phyloP scores from a whole-genome alignment of 2,329 filamentous ascomycete genomes.

The Colletotrichum tropicicola region DNA sequence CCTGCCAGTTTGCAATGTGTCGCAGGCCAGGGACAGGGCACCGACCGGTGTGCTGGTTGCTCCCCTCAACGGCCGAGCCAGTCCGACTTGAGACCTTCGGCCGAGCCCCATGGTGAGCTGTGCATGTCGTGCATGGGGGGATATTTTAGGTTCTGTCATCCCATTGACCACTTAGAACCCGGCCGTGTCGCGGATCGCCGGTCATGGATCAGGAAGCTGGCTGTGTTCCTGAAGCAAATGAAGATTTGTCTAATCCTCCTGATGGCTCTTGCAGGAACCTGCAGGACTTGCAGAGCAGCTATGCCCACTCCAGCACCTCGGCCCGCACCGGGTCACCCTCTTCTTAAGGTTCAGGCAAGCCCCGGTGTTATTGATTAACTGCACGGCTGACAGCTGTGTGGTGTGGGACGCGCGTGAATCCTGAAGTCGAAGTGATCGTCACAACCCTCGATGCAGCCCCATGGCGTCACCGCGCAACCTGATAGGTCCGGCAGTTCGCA shows the following conservation, averaged over 20 bases:
- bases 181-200: background rate
- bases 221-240: background rate
- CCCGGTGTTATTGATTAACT: background rate
- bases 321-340: slow-evolving; percentile 6
- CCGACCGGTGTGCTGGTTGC: too few relatives aligned
- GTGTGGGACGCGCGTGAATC: background rate
- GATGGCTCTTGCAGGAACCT: background rate
- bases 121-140: background rate
- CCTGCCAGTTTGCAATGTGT: slow-evolving; percentile 7
- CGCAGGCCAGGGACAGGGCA: slow-evolving; percentile 2
- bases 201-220: slow-evolving; percentile 1
- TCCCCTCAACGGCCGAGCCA: background rate
- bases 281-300: slow-evolving; percentile 4
- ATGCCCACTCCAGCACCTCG: slow-evolving; percentile 23
- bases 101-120: slow-evolving; percentile 2
- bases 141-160: background rate
- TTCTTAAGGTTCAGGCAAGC: background rate
- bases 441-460: background rate
- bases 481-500: slow-evolving; percentile 22
- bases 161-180: background rate
- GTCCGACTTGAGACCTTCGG: background rate
- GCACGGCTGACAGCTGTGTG: background rate
- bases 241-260: background rate
- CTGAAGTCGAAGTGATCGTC: slow-evolving; percentile 1
- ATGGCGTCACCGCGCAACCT: background rate